Base-by-base conservation (phyloP, 208 protist genomes). In the Wallacemonas sp. region DNA sequence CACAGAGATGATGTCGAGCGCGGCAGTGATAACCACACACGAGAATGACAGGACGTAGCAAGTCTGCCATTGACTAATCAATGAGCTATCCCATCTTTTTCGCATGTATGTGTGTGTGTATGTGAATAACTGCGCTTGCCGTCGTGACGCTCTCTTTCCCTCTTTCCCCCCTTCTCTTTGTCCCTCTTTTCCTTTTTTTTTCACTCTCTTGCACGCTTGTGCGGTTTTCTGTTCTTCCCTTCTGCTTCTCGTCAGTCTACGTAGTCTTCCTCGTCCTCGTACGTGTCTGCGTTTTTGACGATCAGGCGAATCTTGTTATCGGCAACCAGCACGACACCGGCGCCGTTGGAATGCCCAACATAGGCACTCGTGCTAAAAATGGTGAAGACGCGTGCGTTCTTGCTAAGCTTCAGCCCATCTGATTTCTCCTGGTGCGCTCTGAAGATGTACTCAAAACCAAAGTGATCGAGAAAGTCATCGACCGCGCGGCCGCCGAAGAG, bases 361-460 rank as follows among this genome's bases (percentile, higher is more conserved):
- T 98, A 98, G 41, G 95, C 86, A 51, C 89, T 93, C 6, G 93
- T 96, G 72, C 93, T 97, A 41, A 98, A 98, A 58, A 98, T 96
- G 17, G 95, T 97, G 62, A 98, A 90, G 8, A 97, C 90, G 1
- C 91, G 83, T 3, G 86, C 83, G 63, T 70, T 95, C 65, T 96
- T 94, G 67, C 86, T 96, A 28, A 97, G 77, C 78, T 96, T 94
- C 58, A 97, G 72, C 42, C 94, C 94, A 63, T 97, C 90, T 0
- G 86, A 82, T 77, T 96, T 96, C 67, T 96, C 89, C 66, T 98
- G 91, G 72, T 98, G 94, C 17, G 92, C 94, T 15, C 94, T 82
- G 68, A 98, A 96, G 51, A 98, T 97, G 76, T 94, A 93, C 70
- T 97, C 79, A 41, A 84, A 94, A 65, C 80, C 80, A 55, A 93